phyloP scores from a whole-genome alignment of 208 protist genomes.

The Crithidia fasciculata region DNA sequence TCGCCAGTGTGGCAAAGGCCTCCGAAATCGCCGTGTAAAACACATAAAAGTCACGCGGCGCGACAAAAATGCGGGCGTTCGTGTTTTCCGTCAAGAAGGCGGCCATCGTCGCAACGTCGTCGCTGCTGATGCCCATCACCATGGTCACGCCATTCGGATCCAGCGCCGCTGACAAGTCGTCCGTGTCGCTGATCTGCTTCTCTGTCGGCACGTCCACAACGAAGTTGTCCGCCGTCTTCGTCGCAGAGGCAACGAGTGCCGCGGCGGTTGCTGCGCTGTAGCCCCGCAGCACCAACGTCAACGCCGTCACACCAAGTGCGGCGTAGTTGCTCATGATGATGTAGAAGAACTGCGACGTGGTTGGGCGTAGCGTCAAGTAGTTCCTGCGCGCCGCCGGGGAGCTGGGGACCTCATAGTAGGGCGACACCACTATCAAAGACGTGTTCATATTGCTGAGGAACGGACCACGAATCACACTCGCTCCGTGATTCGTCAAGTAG shows the following conservation, averaged over 20 bases:
- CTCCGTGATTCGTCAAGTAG: too few species aligned
- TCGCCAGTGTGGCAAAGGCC: constrained; percentile 16
- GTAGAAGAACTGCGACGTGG: constrained; percentile 60
- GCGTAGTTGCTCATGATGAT: constrained; percentile 14
- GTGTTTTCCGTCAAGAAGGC: constrained; percentile 24
- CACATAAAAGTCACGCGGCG: constrained; percentile 40
- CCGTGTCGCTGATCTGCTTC: background rate
- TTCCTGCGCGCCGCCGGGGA: constrained; percentile 7
- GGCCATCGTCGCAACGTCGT: constrained; percentile 20
- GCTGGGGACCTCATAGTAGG: constrained; percentile 17
- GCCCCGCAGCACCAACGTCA: constrained; percentile 12
- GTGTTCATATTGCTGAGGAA: background rate
- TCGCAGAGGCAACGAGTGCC: background rate
- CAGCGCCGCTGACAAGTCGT: background rate
- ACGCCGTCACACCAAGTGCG: background rate
- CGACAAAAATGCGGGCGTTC: constrained; percentile 29
- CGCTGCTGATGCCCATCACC: constrained; percentile 20
- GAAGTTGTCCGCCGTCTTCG: constrained; percentile 18
- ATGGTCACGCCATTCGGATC: background rate
- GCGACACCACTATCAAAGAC: constrained; percentile 32
- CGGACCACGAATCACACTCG: too few species aligned
- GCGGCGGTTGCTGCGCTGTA: background rate
- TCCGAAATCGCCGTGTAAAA: constrained; percentile 29
- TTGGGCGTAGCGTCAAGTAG: constrained; percentile 35
- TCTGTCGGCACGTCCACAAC: background rate